Evolutionary conservation across 495 filamentous ascomycete genomes (phyloP).

Genomic region (Talaromyces trachyspermus): DNA sequence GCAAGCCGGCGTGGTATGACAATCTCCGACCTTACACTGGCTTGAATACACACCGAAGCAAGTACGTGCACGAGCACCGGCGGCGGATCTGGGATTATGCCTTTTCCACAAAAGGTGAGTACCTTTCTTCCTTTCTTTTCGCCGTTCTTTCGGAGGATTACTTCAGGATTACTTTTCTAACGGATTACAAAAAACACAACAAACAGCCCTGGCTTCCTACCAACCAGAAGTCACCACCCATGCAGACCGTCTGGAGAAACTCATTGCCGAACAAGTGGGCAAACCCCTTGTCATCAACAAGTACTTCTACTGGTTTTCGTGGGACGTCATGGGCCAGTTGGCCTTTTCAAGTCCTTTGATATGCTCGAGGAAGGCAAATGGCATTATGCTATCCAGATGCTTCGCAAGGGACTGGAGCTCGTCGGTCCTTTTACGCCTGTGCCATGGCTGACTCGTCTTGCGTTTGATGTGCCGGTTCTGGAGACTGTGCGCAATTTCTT

Average conservation of each 20-base stretch:
- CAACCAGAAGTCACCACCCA: no score
- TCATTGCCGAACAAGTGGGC: no score
- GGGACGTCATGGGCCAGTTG: constrained; percentile 27
- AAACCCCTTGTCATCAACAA: constrained; percentile 21
- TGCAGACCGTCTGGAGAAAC: no score
- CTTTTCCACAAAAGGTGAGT: constrained; percentile 24
- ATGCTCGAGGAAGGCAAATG: constrained; percentile 24
- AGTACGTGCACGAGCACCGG: constrained; percentile 18
- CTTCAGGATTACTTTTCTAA: no score
- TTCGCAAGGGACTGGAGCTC: neutral
- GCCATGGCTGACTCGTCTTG: constrained; percentile 15
- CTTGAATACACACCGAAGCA: constrained; percentile 28
- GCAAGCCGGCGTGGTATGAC: constrained; percentile 42
- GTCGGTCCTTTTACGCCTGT: constrained; percentile 18
- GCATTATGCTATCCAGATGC: constrained; percentile 7
- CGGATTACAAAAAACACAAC: no score
- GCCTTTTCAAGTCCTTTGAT: constrained; percentile 31
- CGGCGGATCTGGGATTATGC: constrained; percentile 31
- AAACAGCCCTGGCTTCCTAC: no score
- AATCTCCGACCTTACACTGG: constrained; percentile 27
- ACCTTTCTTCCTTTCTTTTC: no score
- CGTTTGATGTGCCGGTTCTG: neutral
- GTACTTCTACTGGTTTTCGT: constrained; percentile 19
- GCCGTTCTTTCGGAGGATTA: no score
- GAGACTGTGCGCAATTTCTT: neutral